Conservation (phyloP, 768 basidiomycete species). For the Lactifluus hygrophoroides region DNA sequence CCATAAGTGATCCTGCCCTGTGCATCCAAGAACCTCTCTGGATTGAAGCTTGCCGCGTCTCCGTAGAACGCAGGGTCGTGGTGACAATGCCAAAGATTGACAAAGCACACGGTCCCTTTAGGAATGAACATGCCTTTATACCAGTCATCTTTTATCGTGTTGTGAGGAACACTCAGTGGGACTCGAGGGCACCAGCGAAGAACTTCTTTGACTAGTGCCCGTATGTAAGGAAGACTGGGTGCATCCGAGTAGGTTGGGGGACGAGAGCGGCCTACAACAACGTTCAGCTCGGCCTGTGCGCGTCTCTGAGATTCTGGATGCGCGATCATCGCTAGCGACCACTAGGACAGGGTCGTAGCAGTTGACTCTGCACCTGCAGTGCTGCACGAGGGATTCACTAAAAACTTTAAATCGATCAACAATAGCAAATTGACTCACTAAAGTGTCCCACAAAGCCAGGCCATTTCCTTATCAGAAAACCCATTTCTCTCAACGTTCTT, state of each 20-base stretch:
- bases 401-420: background rate
- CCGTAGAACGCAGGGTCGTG: constrained; percentile 7
- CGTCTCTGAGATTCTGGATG: constrained; percentile 10
- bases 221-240: background rate
- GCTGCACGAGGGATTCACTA: background rate
- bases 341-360: background rate
- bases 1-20: background rate
- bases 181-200: constrained; percentile 3
- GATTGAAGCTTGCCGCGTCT: constrained; percentile 14
- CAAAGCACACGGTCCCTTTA: constrained; percentile 27
- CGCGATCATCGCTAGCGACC: constrained; percentile 16
- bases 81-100: constrained; percentile 20
- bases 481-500: constrained; percentile 1
- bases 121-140: constrained; percentile 29
- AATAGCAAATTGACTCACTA: background rate
- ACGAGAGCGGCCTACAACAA: constrained; percentile 1
- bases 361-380: constrained; percentile 2
- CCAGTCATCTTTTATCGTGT: constrained; percentile 22
- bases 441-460: constrained; percentile 16
- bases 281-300: constrained; percentile 5
- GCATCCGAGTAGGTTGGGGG: background rate
- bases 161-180: background rate
- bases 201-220: constrained; percentile 4
- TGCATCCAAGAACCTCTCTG: constrained; percentile 17
- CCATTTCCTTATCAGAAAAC: constrained; percentile 13